Evolutionary conservation across 192 early-diverging fungal genomes (phyloP).

Genomic region (Podila clonocystis): DNA sequence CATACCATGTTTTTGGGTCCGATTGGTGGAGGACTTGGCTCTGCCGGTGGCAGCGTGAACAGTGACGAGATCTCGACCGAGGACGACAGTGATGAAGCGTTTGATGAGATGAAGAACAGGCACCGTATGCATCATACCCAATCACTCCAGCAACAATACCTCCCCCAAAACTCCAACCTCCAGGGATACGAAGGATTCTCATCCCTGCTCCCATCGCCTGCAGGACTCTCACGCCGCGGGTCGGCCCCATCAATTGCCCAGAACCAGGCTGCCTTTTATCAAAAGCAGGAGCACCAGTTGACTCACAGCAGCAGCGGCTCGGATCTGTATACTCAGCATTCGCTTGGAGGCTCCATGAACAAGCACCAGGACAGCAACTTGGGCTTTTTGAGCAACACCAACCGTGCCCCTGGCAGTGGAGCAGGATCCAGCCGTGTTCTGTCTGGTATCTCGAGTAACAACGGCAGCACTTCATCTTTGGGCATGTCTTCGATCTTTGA

Average conservation of each 20-base stretch:
- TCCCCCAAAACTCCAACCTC: background rate
- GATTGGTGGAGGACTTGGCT: conserved; percentile 40
- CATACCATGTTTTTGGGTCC: conserved; percentile 46
- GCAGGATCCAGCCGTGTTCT: conserved; percentile 6
- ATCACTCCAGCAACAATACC: conserved; percentile 7
- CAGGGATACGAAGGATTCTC: conserved; percentile 32
- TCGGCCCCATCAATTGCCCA: conserved; percentile 36
- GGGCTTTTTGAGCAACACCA: conserved; percentile 6
- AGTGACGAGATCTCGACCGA: conserved; percentile 48
- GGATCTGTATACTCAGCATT: background rate
- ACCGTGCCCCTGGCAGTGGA: background rate
- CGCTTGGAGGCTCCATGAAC: background rate
- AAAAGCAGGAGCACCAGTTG: conserved; percentile 26
- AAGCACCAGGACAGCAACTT: conserved; percentile 12
- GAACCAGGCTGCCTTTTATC: conserved; percentile 10
- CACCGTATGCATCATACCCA: conserved; percentile 32
- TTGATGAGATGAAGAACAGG: conserved; percentile 47
- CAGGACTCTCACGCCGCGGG: conserved; percentile 36
- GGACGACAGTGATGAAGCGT: conserved; percentile 48
- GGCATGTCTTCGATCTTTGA: conserved; percentile 23
- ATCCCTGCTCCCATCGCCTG: conserved; percentile 30
- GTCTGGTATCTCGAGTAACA: conserved; percentile 6
- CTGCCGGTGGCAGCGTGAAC: conserved; percentile 46
- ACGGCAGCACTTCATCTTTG: background rate
- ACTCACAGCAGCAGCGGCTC: conserved; percentile 10